Percentiles rank a stretch among this genome's conserved stretches.
These are phyloP conservation scores for Ustilago crameri DNA, from an alignment of 1,284 basidiomycete genomes.

Conservation along the genomic window DNA sequence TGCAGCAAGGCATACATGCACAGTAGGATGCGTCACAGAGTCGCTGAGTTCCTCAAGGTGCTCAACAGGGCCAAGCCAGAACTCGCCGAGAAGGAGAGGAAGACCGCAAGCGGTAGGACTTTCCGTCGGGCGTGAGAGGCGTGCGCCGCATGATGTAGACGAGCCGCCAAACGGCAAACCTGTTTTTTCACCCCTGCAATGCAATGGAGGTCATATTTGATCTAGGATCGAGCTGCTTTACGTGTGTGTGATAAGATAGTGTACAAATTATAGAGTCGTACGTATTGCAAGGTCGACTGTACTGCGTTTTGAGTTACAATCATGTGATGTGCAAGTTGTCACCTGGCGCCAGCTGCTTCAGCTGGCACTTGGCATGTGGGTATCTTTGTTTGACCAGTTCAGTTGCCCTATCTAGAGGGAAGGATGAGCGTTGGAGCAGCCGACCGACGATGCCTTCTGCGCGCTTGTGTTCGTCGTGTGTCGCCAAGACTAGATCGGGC, in stretches of 20 bases:
- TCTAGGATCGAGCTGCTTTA: too few species aligned
- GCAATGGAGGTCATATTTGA: not conserved
- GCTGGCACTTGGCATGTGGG: not conserved
- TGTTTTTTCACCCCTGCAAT: too few species aligned
- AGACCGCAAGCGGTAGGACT: conserved; percentile 78
- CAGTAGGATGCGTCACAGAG: conserved; percentile 92
- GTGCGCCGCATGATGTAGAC: too few species aligned
- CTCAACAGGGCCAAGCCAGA: conserved; percentile 98
- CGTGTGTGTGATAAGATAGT: not conserved
- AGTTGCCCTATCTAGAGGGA: conserved; percentile 6
- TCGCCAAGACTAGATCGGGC: conserved; percentile 26
- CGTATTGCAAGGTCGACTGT: too few species aligned
- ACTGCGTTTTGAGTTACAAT: too few species aligned
- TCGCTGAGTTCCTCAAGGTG: conserved; percentile 96
- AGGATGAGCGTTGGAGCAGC: conserved; percentile 13
- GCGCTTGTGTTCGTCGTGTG: conserved; percentile 44
- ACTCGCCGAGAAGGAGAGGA: conserved; percentile 81
- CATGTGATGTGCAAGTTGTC: conserved; percentile 14
- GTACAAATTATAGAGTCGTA: not conserved
- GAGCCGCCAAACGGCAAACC: too few species aligned
- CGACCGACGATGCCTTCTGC: conserved; percentile 35
- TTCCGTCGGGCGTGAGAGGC: conserved; percentile 56
- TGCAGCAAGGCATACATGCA: conserved; percentile 99
- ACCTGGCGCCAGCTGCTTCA: conserved; percentile 18
- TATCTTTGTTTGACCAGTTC: not conserved